Base-by-base conservation (phyloP, 169 alveolate genomes). In the Plasmodium vivax region DNA sequence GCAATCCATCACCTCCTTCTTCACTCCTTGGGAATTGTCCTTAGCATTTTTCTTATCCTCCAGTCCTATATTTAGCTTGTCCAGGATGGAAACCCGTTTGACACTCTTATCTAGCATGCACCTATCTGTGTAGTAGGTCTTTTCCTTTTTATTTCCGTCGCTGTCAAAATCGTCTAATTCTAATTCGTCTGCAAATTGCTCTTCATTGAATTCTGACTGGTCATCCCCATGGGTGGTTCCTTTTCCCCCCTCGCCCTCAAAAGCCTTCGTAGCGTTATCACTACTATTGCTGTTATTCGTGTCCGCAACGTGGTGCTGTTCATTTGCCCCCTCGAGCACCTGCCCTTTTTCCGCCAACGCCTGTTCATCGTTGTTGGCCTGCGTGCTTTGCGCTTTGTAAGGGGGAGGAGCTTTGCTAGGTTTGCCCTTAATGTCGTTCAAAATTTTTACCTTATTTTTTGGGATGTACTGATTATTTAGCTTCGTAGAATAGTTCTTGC, bases 71-170 rank as follows among this genome's bases (percentile, higher is more conserved):
- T 80, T 88, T 77, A 88, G 80, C 72, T 88, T 79, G 54, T 88
- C 90, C 19, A 88, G 34, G 72, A 88, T 77, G 30, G 94, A 88
- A n/a, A 38, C 73, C 82, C 94, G 38, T 80, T 79, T 88, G 30
- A 9, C 62, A 62, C 56, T 88, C 32, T 16, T 88, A 19, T 88
- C 90, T 14, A 88, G 34, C 10, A 88, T 80, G 45, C 94, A 88
- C 30, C 94, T 38, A 41, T 88, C 94, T 47, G 94, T 88, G 62
- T 56, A 88, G 72, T 88, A 88, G 8, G 90, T 56, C 82, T 88
- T 88, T 41, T 88, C 90, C 16, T 80, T 80, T 54, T 41, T 58
- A 38, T 88, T 47, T 77, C 74, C 93, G 1, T 87, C 82, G 9
- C 54, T 58, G 12, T 88, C 90, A 14, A 74, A 80, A 79, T 80